Conservation (phyloP, 1,139 yeast genomes). For the Diutina neorugosa region DNA sequence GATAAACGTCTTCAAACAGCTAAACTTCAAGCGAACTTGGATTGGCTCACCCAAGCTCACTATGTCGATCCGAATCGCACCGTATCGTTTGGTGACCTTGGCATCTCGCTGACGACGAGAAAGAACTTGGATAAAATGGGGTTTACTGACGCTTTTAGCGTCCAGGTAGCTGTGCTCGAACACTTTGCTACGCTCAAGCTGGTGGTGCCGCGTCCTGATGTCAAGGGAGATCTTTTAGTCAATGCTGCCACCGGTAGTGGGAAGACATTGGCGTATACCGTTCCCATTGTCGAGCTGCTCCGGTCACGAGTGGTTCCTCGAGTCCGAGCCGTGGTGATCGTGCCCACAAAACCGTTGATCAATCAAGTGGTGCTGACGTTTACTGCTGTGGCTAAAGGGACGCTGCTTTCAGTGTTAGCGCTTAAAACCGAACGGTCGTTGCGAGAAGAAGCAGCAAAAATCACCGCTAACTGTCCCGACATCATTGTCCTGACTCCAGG, state of each 20-base stretch:
- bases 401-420: conserved; percentile 47
- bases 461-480: conserved; percentile 49
- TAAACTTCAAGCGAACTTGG: conserved; percentile 29
- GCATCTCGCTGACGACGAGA: conserved; percentile 27
- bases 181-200: conserved; percentile 20
- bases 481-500: conserved; percentile 85
- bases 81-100: conserved; percentile 31
- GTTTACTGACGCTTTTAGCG: conserved; percentile 56
- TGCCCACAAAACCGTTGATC: conserved; percentile 85
- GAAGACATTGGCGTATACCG: conserved; percentile 79
- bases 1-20: conserved; percentile 31
- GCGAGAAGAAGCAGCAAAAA: conserved; percentile 47
- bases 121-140: conserved; percentile 35
- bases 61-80: conserved; percentile 35
- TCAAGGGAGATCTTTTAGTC: conserved; percentile 65
- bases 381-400: conserved; percentile 49
- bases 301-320: conserved; percentile 56
- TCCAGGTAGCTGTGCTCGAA: conserved; percentile 59
- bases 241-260: conserved; percentile 97
- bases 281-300: conserved; percentile 70
- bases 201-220: conserved; percentile 34
- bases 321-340: conserved; percentile 63
- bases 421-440: conserved; percentile 51
- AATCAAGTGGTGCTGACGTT: conserved; percentile 69
- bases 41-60: conserved; percentile 60